Evolutionary conservation across 2,329 filamentous ascomycete genomes (phyloP).

Genomic region (Cercospora beticola): DNA sequence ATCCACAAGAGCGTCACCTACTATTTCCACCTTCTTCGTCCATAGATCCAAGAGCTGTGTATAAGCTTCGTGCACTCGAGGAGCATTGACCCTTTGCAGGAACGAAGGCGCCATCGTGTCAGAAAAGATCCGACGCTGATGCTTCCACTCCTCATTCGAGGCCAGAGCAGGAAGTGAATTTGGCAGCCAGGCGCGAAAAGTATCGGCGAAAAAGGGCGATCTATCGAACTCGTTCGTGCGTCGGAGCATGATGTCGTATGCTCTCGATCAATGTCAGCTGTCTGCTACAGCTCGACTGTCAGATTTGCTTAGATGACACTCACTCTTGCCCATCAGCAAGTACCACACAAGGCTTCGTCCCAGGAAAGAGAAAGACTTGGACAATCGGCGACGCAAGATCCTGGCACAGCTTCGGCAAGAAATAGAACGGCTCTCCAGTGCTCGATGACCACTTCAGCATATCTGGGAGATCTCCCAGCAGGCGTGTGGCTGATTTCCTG

Average conservation of each 20-base stretch:
- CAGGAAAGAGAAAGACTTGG: constrained; percentile 51
- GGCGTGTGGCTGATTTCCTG: constrained; percentile 33
- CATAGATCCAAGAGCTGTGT: constrained; percentile 35
- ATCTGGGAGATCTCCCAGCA: constrained; percentile 49
- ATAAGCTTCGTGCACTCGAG: constrained; percentile 29
- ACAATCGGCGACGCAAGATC: constrained; percentile 42
- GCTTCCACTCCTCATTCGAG: constrained; percentile 30
- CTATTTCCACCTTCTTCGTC: constrained; percentile 35
- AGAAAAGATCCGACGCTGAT: constrained; percentile 31
- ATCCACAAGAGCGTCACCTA: constrained; percentile 36
- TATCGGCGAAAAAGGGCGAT: constrained; percentile 37
- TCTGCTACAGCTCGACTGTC: no score
- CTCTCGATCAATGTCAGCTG: background rate
- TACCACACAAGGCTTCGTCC: constrained; percentile 46
- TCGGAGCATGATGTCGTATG: constrained; percentile 48
- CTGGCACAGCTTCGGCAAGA: constrained; percentile 11
- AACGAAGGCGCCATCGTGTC: constrained; percentile 35
- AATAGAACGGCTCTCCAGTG: constrained; percentile 26
- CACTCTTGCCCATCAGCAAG: constrained; percentile 46
- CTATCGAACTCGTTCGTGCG: constrained; percentile 49
- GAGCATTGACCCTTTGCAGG: constrained; percentile 32
- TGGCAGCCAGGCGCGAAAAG: constrained; percentile 29
- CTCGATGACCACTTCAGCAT: constrained; percentile 34
- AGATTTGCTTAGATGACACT: background rate
- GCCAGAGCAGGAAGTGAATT: constrained; percentile 28